Evolutionary conservation across 2,329 filamentous ascomycete genomes (phyloP).

Genomic region (Alternaria brassicicola): DNA sequence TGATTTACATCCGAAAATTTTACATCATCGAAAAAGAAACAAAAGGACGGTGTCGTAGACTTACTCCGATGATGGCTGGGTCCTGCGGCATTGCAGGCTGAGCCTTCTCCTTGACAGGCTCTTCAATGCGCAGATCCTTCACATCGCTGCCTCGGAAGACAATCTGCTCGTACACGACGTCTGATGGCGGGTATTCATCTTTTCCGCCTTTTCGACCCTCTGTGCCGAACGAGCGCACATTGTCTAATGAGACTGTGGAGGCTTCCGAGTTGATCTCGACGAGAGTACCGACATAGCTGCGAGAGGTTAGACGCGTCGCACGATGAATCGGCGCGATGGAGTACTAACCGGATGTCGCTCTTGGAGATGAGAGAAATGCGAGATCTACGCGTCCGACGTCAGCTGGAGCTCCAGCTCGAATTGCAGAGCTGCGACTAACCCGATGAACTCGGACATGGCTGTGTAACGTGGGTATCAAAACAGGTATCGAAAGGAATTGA

Average conservation of each 20-base stretch:
- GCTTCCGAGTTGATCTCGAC: conserved; percentile 98
- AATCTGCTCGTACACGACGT: conserved; percentile 96
- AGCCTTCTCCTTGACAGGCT: conserved; percentile 73
- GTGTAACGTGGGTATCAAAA: conserved; percentile 35
- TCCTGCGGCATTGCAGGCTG: conserved; percentile 85
- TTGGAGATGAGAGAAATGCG: conserved; percentile 96
- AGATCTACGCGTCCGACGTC: conserved; percentile 64
- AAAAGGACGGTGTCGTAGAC: conserved; percentile 53
- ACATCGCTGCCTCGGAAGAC: conserved; percentile 98
- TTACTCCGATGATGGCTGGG: conserved; percentile 95
- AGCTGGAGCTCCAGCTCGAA: conserved; percentile 42
- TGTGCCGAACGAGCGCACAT: conserved; percentile 92
- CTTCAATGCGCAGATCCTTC: conserved; percentile 94
- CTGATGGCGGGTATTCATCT: conserved; percentile 82
- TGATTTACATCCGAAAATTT: conserved; percentile 95
- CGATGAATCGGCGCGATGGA: conserved; percentile 17
- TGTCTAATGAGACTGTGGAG: conserved; percentile 94
- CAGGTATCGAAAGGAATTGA: conserved; percentile 28
- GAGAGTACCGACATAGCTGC: conserved; percentile 90
- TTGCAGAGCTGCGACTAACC: conserved; percentile 54
- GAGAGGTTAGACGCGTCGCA: conserved; percentile 25
- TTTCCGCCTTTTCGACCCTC: conserved; percentile 84
- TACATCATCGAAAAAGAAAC: conserved; percentile 74
- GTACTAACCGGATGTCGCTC: conserved; percentile 88
- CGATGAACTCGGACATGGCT: conserved; percentile 67